Evolutionary conservation across 768 basidiomycete species (phyloP).

Genomic region (Butyriboletus loyo): DNA sequence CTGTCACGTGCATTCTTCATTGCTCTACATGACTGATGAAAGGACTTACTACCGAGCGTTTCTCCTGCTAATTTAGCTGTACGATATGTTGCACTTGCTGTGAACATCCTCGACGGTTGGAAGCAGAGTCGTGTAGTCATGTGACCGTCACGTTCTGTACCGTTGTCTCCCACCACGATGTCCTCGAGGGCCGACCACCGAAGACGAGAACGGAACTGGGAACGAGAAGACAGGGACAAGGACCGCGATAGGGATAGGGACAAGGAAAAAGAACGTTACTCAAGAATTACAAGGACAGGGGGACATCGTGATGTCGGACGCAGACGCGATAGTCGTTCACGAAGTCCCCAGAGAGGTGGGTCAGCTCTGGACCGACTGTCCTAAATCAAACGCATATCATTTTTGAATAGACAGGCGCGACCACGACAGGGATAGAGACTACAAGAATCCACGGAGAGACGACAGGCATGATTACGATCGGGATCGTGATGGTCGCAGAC

Average conservation of each 20-base stretch:
- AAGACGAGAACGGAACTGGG: constrained; percentile 64
- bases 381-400: not conserved
- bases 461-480: constrained; percentile 32
- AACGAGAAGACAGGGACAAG: constrained; percentile 38
- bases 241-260: constrained; percentile 30
- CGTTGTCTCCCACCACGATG: constrained; percentile 43
- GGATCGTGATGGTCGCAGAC: constrained; percentile 30
- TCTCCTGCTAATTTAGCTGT: constrained; percentile 8
- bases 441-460: constrained; percentile 33
- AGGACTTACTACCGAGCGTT: constrained; percentile 13
- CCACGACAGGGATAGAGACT: constrained; percentile 37
- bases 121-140: constrained; percentile 15
- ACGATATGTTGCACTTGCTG: constrained; percentile 20
- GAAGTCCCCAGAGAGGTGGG: constrained; percentile 35
- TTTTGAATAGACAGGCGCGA: constrained; percentile 34
- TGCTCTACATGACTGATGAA: not conserved
- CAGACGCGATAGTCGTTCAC: constrained; percentile 40
- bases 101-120: constrained; percentile 14
- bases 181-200: constrained; percentile 55
- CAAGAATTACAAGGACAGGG: constrained; percentile 34
- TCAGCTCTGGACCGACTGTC: not conserved
- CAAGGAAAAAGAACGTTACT: constrained; percentile 43
- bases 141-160: constrained; percentile 21
- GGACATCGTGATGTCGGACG: constrained; percentile 35
- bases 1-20: constrained; percentile 7